These are phyloP conservation scores for Diaporthe citri DNA, from an alignment of 2,329 filamentous ascomycete genomes.

Conservation along the genomic window DNA sequence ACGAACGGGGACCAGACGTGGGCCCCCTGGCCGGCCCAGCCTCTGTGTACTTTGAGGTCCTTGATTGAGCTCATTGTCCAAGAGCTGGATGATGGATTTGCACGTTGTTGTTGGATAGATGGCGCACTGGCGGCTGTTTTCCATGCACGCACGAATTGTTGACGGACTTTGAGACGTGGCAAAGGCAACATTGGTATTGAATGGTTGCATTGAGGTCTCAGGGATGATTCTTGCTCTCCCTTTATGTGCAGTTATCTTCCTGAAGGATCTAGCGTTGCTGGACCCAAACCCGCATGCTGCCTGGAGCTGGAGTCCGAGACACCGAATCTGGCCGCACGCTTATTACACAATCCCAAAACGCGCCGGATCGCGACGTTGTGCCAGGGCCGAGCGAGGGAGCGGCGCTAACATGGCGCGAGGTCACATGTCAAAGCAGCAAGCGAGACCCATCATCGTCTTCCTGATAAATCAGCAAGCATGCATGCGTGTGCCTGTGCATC, in stretches of 20 bases:
- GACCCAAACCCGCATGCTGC: neutral
- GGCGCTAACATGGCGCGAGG: neutral
- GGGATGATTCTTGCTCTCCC: neutral
- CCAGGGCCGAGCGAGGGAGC: neutral
- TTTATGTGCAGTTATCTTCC: neutral
- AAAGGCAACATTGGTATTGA: neutral
- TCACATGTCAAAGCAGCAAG: neutral
- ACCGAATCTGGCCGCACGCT: conserved; percentile 17
- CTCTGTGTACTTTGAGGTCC: conserved; percentile 62
- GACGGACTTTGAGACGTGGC: neutral
- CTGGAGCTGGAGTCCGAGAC: conserved; percentile 16
- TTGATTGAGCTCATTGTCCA: neutral
- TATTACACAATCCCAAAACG: conserved; percentile 9
- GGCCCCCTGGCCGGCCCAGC: conserved; percentile 54
- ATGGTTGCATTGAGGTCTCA: neutral
- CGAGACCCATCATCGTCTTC: neutral
- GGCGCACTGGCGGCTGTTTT: neutral
- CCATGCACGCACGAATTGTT: neutral
- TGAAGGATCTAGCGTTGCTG: neutral
- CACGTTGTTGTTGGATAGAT: neutral
- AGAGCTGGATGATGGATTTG: neutral
- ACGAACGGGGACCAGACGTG: conserved; percentile 74
- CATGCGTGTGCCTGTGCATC: neutral
- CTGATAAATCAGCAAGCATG: neutral
- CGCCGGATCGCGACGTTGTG: neutral